Base-by-base conservation (phyloP, 2,329 filamentous ascomycete genomes). In the Verticillium albo-atrum region DNA sequence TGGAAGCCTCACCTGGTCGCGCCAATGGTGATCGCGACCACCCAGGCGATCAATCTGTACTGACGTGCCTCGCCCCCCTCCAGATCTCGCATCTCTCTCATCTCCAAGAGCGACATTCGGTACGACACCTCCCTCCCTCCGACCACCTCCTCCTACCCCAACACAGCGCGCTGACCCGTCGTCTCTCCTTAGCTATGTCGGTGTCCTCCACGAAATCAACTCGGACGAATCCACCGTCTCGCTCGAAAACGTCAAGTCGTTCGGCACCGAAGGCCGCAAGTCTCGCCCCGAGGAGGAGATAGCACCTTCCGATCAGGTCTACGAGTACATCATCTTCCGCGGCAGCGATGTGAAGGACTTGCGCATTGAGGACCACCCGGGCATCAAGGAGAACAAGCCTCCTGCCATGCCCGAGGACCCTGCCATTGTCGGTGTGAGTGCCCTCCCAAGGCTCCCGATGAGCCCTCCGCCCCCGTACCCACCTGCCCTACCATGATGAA, bases 271-370 rank as follows among this genome's bases (percentile, higher is more conserved):
- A 79, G 93, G 92, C 59, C 91, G 95, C 65, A 89, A 89, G 71
- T 86, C 83, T 66, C 87, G 89, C 67, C 88, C 89, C 20, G 85
- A 89, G 20, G 90, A 96, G 64, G 93, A 97, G 77, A 90, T 97
- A 60, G 79, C 89, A 37, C 85, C 92, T 3, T 94, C 91, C 34
- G 89, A 95, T 63, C 91, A 91, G 72, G 85, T 97, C 70, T 99
- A 97, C 80, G 95, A 98, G 74, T 98, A 97, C 79, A 98, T 99
- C 71, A 92, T 99, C 65, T 99, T 99, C 77, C 89, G 94, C 62
- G 95, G 95, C 68, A 97, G 92, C 75, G 95, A 99, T 80, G 95
- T 99, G 72, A 99, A 99, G 78, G 95, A 99, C 75, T 83, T 99
- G 69, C 90, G 92, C 69, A 94, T 99, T 70, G 93, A 97, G 70